Evolutionary conservation across 371 early-diverging fungal species (phyloP).

Genomic region (Mortierella sp.): DNA sequence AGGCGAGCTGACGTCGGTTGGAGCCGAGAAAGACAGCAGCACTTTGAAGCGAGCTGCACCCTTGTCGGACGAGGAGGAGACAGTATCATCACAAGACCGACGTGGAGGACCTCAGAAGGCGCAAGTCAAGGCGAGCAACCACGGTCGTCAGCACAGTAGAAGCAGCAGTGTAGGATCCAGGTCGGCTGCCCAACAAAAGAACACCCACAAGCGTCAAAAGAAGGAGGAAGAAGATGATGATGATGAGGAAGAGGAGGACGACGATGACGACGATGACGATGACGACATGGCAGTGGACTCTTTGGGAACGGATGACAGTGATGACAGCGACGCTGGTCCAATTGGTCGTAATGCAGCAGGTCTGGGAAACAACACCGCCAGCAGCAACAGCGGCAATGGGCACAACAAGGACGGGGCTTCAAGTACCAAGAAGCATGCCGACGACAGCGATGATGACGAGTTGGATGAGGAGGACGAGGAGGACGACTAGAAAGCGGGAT

Average conservation of each 20-base stretch:
- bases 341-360: conserved; percentile 16
- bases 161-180: conserved; percentile 55
- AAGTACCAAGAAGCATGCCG: conserved; percentile 29
- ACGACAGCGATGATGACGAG: conserved; percentile 40
- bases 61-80: conserved; percentile 51
- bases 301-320: conserved; percentile 52
- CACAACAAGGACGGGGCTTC: conserved; percentile 33
- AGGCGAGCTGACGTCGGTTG: conserved; percentile 53
- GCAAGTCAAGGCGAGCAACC: conserved; percentile 42
- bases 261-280: conserved; percentile 50
- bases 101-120: conserved; percentile 29
- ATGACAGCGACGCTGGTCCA: conserved; percentile 61
- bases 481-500: conserved; percentile 27
- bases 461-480: conserved; percentile 48
- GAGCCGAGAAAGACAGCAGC: conserved; percentile 31
- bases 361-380: neutral
- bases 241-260: conserved; percentile 55
- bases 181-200: conserved; percentile 42
- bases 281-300: conserved; percentile 53
- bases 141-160: conserved; percentile 50
- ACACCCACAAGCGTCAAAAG: conserved; percentile 56
- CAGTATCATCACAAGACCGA: conserved; percentile 35
- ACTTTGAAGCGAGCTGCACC: conserved; percentile 56
- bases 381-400: neutral
- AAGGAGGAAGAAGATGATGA: conserved; percentile 60